Evolutionary conservation across 768 basidiomycete species (phyloP).

Genomic region (Suillus occidentalis): DNA sequence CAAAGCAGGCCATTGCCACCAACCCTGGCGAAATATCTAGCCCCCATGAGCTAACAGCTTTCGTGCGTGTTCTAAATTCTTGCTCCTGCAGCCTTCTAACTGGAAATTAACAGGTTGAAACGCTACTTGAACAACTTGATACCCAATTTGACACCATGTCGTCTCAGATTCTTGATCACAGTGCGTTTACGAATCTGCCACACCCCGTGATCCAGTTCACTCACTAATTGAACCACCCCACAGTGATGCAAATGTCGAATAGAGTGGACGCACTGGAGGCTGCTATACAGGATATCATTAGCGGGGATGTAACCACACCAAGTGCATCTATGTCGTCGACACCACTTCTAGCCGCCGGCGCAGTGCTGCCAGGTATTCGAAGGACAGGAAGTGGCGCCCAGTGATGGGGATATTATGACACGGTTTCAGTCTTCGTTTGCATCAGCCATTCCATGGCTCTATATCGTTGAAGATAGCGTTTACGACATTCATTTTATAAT

Average conservation of each 20-base stretch:
- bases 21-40: conserved; percentile 74
- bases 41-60: conserved; percentile 92
- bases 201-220: conserved; percentile 7
- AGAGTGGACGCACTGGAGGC: conserved; percentile 88
- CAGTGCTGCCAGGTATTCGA: conserved; percentile 39
- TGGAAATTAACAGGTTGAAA: conserved; percentile 66
- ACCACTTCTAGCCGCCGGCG: conserved; percentile 26
- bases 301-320: conserved; percentile 53
- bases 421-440: not conserved
- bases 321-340: conserved; percentile 66
- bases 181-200: conserved; percentile 48
- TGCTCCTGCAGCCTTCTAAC: conserved; percentile 1
- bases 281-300: conserved; percentile 91
- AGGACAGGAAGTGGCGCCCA: conserved; percentile 40
- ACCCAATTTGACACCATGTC: conserved; percentile 93
- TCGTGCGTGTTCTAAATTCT: conserved; percentile 55
- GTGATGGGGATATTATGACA: not conserved
- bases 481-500: not conserved
- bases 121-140: conserved; percentile 85
- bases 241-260: conserved; percentile 92
- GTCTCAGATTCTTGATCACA: conserved; percentile 79
- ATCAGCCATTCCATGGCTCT: not conserved
- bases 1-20: conserved; percentile 40
- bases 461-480: not conserved
- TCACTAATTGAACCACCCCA: conserved; percentile 9